phyloP scores from a whole-genome alignment of 2,329 filamentous ascomycete genomes.

The Pestalotiopsis sp. region DNA sequence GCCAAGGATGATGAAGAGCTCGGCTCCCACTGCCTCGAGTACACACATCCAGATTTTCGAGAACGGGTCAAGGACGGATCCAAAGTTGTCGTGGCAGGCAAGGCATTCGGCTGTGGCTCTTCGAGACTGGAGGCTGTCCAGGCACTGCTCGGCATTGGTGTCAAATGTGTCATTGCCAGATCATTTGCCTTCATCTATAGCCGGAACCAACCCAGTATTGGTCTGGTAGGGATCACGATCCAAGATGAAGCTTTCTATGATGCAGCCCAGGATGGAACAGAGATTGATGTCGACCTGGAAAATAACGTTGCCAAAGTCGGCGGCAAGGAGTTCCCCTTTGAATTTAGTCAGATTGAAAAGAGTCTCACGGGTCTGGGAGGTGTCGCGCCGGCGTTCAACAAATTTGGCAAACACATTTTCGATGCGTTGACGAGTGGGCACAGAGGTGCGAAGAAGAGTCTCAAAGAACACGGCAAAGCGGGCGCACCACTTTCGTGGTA shows the following conservation, averaged over 20 bases:
- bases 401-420: constrained; percentile 3
- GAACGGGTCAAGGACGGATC: constrained; percentile 35
- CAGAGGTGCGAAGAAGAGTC: not conserved
- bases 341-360: constrained; percentile 6
- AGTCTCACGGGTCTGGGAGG: not conserved
- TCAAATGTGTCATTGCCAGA: constrained; percentile 45
- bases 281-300: constrained; percentile 1
- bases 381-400: not conserved
- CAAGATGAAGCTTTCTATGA: constrained; percentile 41
- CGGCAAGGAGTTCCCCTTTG: constrained; percentile 6
- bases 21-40: constrained; percentile 41
- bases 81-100: constrained; percentile 46
- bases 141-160: constrained; percentile 39
- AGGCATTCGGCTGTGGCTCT: constrained; percentile 48
- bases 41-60: constrained; percentile 43
- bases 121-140: constrained; percentile 46
- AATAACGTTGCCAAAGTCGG: not conserved
- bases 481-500: constrained; percentile 5
- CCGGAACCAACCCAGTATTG: constrained; percentile 47
- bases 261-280: constrained; percentile 21
- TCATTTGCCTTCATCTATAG: constrained; percentile 50
- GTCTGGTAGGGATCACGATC: constrained; percentile 45
- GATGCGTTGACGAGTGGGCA: not conserved
- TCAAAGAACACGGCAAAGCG: not conserved
- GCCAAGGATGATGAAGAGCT: constrained; percentile 34